A percentile compares a stretch with the other conserved stretches of the same genome.
Evolutionary conservation across 2,329 filamentous ascomycete genomes (phyloP).

Genomic region (Talaromyces piceae): DNA sequence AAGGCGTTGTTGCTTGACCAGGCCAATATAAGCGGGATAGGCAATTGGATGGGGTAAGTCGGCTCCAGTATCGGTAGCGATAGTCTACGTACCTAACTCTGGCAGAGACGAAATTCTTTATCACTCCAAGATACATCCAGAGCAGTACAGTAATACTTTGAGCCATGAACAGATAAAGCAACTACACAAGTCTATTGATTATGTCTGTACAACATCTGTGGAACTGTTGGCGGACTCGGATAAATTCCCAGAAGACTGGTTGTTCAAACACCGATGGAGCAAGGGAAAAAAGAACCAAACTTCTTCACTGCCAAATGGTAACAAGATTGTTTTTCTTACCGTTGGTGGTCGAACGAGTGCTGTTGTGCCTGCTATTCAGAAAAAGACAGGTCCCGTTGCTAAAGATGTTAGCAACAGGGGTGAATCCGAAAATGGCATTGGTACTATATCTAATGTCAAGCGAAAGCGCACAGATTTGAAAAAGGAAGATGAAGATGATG

Average conservation of each 20-base stretch:
- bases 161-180: conserved; percentile 60
- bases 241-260: conserved; percentile 77
- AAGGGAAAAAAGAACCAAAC: conserved; percentile 71
- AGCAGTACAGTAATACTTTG: conserved; percentile 85
- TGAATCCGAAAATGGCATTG: conserved; percentile 15
- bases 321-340: conserved; percentile 76
- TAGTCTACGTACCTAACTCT: conserved; percentile 4
- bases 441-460: conserved; percentile 19
- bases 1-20: conserved; percentile 88
- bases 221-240: conserved; percentile 73
- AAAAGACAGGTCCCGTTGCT: conserved; percentile 61
- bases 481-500: conserved; percentile 23
- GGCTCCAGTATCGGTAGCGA: conserved; percentile 1
- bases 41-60: conserved; percentile 81
- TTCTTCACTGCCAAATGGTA: conserved; percentile 68
- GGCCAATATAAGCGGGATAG: conserved; percentile 79
- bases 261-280: conserved; percentile 82
- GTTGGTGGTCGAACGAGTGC: conserved; percentile 90
- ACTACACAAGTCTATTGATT: conserved; percentile 65
- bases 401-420: conserved; percentile 41
- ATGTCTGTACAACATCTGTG: conserved; percentile 73
- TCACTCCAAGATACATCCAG: conserved; percentile 80
- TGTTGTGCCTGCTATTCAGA: conserved; percentile 76
- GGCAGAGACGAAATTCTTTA: conserved; percentile 78
- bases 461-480: conserved; percentile 23